Base-by-base conservation (phyloP, 2,329 filamentous ascomycete species). In the Phialophora verrucosa region DNA sequence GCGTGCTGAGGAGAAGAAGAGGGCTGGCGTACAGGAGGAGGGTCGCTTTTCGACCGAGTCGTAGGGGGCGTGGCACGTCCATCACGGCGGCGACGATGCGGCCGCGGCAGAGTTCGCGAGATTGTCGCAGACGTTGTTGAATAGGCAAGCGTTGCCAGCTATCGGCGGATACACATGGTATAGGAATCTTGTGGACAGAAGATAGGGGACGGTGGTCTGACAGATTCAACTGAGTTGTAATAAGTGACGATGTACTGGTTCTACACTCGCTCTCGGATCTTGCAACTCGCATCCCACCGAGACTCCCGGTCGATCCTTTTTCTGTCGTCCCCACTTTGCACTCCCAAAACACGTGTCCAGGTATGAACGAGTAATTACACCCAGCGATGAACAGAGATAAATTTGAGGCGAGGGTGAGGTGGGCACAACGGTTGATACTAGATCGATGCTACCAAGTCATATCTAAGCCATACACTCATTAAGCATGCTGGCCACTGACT, bases 1-100 rank as follows among this genome's bases (percentile, higher is more conserved):
- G 64, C n/a, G 73, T 69, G 54, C 72, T 68, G 27, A 79, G 53
- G 42, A 76, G 67, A 38, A 77, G 67, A 35, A 77, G 68, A 49
- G 73, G 64, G 20, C 32, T 38, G 49, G 70, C 51, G 57, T 14
- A 51, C 11, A 69, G 44, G 29, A 64, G 49, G 44, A 55, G 50
- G 57, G 51, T 47, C 4, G 56, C 51, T 64, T n/a, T 42, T 42
- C 23, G 53, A 27, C n/a, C 27, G 49, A 27, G 23, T 56, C 25
- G 57, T 51, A 61, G 57, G 59, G 57, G 56, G 64, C 32, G 62
- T 49, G 51, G 53, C 14, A 29, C 14, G 44, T 38, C 29, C 69
- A 71, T 71, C 25, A 58, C 60, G 60, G 25, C 50, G 62, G 58
- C 38, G 38, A n/a, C 50, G 58, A 58, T 32, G 27, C 23, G 44